Percentiles rank a stretch among this genome's conserved stretches.
phyloP scores from a whole-genome alignment of 768 basidiomycete species.

The Psilocybe tampanensis region DNA sequence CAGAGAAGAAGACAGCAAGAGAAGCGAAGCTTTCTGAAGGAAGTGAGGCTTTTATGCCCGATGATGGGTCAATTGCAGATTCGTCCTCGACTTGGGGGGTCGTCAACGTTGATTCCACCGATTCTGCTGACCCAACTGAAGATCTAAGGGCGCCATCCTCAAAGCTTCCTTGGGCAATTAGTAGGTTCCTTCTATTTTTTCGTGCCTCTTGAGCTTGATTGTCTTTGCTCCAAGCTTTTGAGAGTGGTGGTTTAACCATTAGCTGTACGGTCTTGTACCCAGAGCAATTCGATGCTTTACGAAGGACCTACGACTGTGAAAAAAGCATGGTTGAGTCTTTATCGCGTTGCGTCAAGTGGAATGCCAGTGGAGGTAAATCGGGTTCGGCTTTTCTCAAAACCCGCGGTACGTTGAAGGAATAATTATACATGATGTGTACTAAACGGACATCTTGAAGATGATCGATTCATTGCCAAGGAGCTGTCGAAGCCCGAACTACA shows the following conservation, averaged over 20 bases:
- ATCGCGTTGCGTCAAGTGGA: conserved; percentile 94
- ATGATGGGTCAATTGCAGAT: conserved; percentile 80
- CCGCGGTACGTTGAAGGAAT: conserved; percentile 54
- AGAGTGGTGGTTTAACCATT: conserved; percentile 87
- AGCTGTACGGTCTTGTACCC: conserved; percentile 95
- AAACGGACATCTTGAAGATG: conserved; percentile 56
- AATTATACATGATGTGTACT: background rate
- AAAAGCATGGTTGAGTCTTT: conserved; percentile 93
- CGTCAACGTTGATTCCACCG: conserved; percentile 76
- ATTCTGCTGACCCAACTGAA: conserved; percentile 71
- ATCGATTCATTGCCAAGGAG: conserved; percentile 98
- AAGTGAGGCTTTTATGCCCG: conserved; percentile 90
- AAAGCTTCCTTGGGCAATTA: conserved; percentile 80
- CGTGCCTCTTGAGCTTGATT: background rate
- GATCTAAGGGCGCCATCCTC: conserved; percentile 77
- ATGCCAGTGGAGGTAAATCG: conserved; percentile 93
- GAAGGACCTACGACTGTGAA: conserved; percentile 92
- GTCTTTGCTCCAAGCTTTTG: conserved; percentile 61
- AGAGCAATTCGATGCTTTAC: conserved; percentile 94
- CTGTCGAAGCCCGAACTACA: conserved; percentile 89
- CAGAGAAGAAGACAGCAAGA: conserved; percentile 71
- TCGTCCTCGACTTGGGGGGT: conserved; percentile 92
- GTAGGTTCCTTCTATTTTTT: conserved; percentile 43
- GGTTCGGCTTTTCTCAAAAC: conserved; percentile 98
- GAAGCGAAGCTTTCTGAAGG: conserved; percentile 61